Evolutionary conservation across 164 flowering plant species (phyloP), one percentile per base, ranked within the genome.

Genomic region (Liriodendron chinense): DNA sequence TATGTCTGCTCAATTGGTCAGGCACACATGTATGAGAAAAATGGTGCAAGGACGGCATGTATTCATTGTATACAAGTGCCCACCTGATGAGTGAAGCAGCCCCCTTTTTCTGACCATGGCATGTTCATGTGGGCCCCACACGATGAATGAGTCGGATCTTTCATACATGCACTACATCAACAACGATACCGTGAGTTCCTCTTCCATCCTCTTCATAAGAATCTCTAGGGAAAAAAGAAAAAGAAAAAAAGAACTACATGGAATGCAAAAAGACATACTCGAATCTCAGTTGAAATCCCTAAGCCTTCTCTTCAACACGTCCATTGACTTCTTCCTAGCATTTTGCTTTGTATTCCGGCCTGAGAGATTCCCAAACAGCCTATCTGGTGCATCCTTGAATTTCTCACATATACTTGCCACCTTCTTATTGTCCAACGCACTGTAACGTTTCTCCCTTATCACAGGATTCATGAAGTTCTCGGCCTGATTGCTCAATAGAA

Each of bases 381-480:
- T 86, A 76, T 94, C 98, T 7, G 94, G 76, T 13, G 97, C 78
- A 78, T 94, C 97, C 81, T 87, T 91, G 80, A 74, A 93, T 74
- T 93, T 94, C 74, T 92, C 98, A 71, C 92, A 88, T 69, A 93
- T 87, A 47, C 23, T 78, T 47, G 90, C 89, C 72, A 93, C 95
- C 82, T 88, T 92, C 81, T 92, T 93, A 75, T 89, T 81, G 74
- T 93, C 98, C 87, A 93, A 80, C 5, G 86, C 73, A 67, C 76
- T 79, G 80, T 94, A 94, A 76, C 87, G 86, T 76, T 79, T 92
- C 89, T 88, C 77, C 82, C 97, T 83, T 79, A 90, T 88, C 53
- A 87, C 97, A 61, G 94, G 97, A 87, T 91, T 90, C 94, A 90
- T 85, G 80, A 91, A 94, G 79, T 85, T 92, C 79, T 94, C 98